phyloP scores from a whole-genome alignment of 139 green algal species.

The Monoraphidium neglectum region DNA sequence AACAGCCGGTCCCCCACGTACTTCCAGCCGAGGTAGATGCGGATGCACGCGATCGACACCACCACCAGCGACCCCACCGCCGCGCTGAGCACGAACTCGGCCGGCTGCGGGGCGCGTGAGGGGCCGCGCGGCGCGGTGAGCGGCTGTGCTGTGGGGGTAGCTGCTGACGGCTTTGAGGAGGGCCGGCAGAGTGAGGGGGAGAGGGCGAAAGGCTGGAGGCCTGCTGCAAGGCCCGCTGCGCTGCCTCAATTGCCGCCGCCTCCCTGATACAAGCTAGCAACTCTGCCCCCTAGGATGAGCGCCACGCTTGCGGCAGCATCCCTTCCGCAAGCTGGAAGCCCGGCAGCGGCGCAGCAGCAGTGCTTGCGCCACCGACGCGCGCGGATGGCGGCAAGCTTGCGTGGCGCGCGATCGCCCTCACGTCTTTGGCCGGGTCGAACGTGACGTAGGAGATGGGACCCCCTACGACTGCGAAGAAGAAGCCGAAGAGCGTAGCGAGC shows the following conservation, averaged over 20 bases:
- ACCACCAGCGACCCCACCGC: constrained; percentile 57
- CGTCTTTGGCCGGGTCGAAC: constrained; percentile 70
- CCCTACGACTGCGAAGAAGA: constrained; percentile 68
- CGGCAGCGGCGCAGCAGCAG: neutral
- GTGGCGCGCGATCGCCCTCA: too few relatives aligned
- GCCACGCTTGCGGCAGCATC: neutral
- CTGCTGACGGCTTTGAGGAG: constrained; percentile 45
- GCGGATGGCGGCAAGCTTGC: too few relatives aligned
- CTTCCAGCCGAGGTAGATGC: constrained; percentile 84
- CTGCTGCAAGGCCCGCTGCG: too few relatives aligned
- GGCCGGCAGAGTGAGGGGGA: too few relatives aligned
- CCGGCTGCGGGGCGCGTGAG: neutral
- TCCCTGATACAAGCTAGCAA: too few relatives aligned
- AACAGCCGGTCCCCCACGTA: constrained; percentile 93
- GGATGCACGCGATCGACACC: constrained; percentile 71
- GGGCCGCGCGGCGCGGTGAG: too few relatives aligned
- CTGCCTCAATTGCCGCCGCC: too few relatives aligned
- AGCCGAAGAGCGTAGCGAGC: constrained; percentile 60
- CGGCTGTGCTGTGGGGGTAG: too few relatives aligned
- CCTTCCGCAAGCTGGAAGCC: neutral
- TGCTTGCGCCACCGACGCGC: neutral
- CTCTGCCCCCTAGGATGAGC: too few relatives aligned
- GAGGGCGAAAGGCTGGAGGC: too few relatives aligned
- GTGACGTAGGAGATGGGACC: constrained; percentile 83
- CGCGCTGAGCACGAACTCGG: neutral